phyloP scores from a whole-genome alignment of 768 basidiomycete genomes.

The Hygrophorus russula region DNA sequence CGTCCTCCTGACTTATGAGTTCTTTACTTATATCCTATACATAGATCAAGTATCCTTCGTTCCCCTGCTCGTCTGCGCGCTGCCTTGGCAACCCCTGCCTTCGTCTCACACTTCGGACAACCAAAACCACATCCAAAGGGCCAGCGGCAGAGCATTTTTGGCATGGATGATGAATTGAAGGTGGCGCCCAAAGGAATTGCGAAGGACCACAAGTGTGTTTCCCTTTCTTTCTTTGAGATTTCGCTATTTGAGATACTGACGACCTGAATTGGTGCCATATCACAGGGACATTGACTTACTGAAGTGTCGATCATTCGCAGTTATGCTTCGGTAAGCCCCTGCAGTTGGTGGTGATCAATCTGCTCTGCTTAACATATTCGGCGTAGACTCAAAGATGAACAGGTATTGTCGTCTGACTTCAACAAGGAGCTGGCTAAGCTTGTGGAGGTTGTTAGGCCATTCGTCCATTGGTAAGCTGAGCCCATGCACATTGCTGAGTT shows the following conservation, averaged over 20 bases:
- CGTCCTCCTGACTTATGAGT: background rate
- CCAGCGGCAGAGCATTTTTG: constrained; percentile 68
- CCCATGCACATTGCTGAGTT: too few species aligned
- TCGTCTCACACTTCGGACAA: constrained; percentile 70
- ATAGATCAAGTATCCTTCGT: constrained; percentile 40
- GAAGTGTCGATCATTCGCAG: constrained; percentile 70
- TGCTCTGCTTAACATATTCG: constrained; percentile 1
- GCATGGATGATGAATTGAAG: constrained; percentile 80
- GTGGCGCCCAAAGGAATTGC: constrained; percentile 83
- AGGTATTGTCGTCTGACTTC: constrained; percentile 61
- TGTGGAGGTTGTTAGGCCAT: constrained; percentile 49
- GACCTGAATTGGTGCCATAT: too few species aligned
- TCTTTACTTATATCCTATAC: constrained; percentile 19
- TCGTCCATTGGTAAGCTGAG: constrained; percentile 61
- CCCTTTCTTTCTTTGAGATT: constrained; percentile 4
- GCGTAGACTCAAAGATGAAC: constrained; percentile 70
- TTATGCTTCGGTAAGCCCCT: constrained; percentile 41
- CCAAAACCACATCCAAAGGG: constrained; percentile 53
- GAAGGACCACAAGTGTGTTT: constrained; percentile 62
- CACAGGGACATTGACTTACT: constrained; percentile 83
- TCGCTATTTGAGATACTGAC: background rate
- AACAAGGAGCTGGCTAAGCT: constrained; percentile 47
- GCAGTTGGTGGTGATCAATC: constrained; percentile 13
- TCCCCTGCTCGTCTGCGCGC: constrained; percentile 51
- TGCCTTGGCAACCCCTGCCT: constrained; percentile 56